Base-by-base conservation (phyloP, 2,329 filamentous ascomycete species). In the Neofusicoccum ribis region DNA sequence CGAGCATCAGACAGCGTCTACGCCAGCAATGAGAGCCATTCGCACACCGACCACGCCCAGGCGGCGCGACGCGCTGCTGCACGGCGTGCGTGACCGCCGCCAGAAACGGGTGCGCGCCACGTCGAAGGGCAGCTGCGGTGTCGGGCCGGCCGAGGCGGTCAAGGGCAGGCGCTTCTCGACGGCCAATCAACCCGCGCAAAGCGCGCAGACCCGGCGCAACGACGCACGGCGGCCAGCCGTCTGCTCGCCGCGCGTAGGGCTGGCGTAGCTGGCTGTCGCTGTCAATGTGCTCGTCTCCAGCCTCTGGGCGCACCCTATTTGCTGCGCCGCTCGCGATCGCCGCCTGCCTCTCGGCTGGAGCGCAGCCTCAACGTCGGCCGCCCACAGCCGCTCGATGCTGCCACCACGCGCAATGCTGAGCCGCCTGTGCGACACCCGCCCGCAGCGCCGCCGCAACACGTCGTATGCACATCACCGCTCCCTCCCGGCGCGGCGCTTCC, bases 121-220 rank as follows among this genome's bases (percentile, higher is more conserved):
- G 36, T 39, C 36, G 36, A 39, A 8, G 36, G 36, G 12, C 8
- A 9, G 12, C 36, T 39, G 12, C 8, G 36, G 36, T 23, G 36
- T 12, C 47, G 47, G 47, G 47, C 23, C 23, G 23, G 23, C 23
- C 23, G 47, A 31, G 23, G 47, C 47, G 47, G 47, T 50, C 47
- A 50, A 23, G 36, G 23, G 47, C 47, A 50, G 47, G 23, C 47
- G 47, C 20, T 14, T 23, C 47, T 23, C 20, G 23, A 23, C 47
- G 31, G 47, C 47, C 47, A 50, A 50, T 50, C 47, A 27, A 27
- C 15, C 23, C 6, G 47, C 47, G 8, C 20, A 31, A 27, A 50
- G 14, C 4, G 8, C 6, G 47, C 17, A 31, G 31, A 50, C 31
- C 95, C 66, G 91, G 94, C 36, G 95, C 95, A 61, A 98, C 83